Conservation (phyloP, 2,329 filamentous ascomycete species). For the Pestalotiopsis sp. region DNA sequence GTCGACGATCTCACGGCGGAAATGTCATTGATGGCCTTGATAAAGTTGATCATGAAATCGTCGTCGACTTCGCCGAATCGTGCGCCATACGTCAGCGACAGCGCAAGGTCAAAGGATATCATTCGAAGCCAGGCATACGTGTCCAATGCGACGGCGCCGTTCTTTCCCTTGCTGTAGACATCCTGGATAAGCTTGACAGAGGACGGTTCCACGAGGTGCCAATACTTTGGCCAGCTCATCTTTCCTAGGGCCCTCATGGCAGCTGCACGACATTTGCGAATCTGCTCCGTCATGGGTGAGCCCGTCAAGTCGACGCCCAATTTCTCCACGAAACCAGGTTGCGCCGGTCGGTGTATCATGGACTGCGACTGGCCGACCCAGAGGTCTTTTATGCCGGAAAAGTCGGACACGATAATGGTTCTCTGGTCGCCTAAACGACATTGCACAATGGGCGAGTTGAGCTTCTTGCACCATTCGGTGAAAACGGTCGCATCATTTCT, state of each 20-base stretch:
- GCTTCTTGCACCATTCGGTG: constrained; percentile 18
- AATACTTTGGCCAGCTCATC: constrained; percentile 25
- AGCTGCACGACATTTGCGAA: constrained; percentile 23
- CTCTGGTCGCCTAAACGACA: constrained; percentile 22
- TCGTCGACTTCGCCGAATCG: constrained; percentile 25
- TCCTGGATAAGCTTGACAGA: constrained; percentile 16
- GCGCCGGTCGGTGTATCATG: constrained; percentile 23
- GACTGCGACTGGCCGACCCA: constrained; percentile 21
- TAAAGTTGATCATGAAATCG: constrained; percentile 20
- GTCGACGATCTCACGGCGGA: constrained; percentile 26
- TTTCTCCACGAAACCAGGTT: constrained; percentile 25
- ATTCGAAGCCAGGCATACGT: constrained; percentile 23
- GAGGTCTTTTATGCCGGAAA: constrained; percentile 21
- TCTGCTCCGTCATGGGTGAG: constrained; percentile 25
- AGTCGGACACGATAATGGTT: constrained; percentile 22
- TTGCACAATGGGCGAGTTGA: constrained; percentile 20
- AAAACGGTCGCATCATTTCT: constrained; percentile 24
- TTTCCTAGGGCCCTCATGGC: constrained; percentile 24
- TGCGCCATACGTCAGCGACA: constrained; percentile 26
- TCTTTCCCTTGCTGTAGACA: constrained; percentile 19
- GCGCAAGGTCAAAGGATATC: constrained; percentile 24
- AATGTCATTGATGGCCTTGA: constrained; percentile 24
- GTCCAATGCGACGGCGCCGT: constrained; percentile 19
- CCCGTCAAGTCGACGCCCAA: constrained; percentile 24
- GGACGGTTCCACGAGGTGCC: constrained; percentile 23